Evolutionary conservation across 345 rosid species (phyloP).

Genomic region (Eucalyptus tenuipes): DNA sequence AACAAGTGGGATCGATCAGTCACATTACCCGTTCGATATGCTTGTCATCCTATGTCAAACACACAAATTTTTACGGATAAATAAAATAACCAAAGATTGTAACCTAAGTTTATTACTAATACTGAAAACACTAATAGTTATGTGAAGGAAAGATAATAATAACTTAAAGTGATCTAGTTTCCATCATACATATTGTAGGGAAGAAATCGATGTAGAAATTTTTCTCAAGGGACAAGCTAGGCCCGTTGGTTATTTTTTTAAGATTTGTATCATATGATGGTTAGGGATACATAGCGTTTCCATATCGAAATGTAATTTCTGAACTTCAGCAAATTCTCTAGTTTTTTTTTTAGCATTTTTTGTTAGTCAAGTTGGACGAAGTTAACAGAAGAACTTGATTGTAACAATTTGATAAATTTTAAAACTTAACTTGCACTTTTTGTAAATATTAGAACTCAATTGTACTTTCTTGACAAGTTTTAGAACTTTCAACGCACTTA

Average conservation of each 20-base stretch:
- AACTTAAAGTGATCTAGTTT: too few species aligned
- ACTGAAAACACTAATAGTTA: not conserved
- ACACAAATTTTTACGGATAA: not conserved
- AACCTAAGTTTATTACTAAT: not conserved
- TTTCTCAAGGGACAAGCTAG: not conserved
- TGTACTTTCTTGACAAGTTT: too few species aligned
- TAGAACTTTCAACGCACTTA: too few species aligned
- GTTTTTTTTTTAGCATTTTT: not conserved
- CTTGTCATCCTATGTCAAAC: not conserved
- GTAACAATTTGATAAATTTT: too few species aligned
- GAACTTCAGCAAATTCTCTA: not conserved
- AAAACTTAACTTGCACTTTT: too few species aligned
- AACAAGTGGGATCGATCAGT: not conserved
- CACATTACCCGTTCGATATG: not conserved
- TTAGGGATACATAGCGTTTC: not conserved
- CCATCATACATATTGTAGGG: not conserved
- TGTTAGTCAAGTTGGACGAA: too few species aligned
- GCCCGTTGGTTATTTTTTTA: not conserved
- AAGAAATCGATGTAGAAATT: not conserved
- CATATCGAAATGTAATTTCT: not conserved
- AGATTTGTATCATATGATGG: not conserved
- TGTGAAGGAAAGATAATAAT: not conserved
- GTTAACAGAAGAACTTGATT: too few species aligned
- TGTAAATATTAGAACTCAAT: too few species aligned
- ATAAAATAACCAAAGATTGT: not conserved